These are phyloP conservation scores for Bothriochloa decipiens DNA, from an alignment of 176 grass and related monocot genomes.

Conservation along the genomic window DNA sequence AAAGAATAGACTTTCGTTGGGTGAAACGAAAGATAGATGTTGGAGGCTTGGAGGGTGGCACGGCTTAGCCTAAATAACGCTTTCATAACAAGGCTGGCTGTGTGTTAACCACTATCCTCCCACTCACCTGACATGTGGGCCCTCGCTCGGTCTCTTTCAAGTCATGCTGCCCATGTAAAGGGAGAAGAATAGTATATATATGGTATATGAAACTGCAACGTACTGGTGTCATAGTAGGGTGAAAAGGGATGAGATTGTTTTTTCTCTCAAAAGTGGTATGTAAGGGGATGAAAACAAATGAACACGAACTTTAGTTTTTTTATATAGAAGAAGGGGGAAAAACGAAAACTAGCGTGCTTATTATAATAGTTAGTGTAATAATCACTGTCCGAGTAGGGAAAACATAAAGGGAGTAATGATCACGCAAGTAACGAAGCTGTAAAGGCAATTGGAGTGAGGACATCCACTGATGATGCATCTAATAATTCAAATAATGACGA, in stretches of 20 bases:
- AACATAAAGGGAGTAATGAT: background rate
- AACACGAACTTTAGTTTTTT: background rate
- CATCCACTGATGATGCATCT: background rate
- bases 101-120: slow-evolving; percentile 1
- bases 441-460: background rate
- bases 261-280: too few relatives aligned
- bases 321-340: background rate
- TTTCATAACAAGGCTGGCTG: background rate
- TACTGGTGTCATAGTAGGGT: background rate
- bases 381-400: background rate
- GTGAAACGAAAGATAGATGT: background rate
- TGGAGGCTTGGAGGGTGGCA: background rate
- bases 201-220: background rate
- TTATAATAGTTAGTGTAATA: background rate
- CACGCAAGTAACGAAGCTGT: background rate
- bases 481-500: background rate
- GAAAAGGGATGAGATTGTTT: background rate
- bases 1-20: background rate
- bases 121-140: background rate
- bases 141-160: background rate
- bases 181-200: too few relatives aligned
- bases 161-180: background rate
- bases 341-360: background rate
- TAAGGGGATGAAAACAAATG: too few relatives aligned
- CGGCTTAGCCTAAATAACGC: background rate